Evolutionary conservation across 2,329 filamentous ascomycete species (phyloP), one percentile per base, ranked within the genome.

Genomic region (Clonostachys solani): DNA sequence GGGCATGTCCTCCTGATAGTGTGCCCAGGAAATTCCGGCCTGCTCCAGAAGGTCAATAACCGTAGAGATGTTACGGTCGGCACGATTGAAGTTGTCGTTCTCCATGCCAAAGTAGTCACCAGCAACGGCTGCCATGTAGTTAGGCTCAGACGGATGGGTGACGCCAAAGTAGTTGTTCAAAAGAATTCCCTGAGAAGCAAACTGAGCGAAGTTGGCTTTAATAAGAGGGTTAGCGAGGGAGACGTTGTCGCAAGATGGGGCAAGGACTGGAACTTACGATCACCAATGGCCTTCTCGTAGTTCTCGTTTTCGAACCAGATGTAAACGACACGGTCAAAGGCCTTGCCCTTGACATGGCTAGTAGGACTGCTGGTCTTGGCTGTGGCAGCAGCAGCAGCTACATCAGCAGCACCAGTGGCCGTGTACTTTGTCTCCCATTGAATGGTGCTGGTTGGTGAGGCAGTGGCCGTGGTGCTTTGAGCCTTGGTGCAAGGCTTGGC

Each of bases 281-380:
- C 85, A 15, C 74, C 77, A 36, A 71, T 70, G 3, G 86, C 81
- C 57, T 83, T 78, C 45, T 80, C 75, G 54, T 79, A 91, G 64
- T 84, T 76, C 43, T 83, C 87, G 62, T 92, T 92, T 70, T 92
- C 88, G 43, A 90, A 75, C 83, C 85, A 92, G 63, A 92, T 82
- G 48, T 83, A 78, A 47, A 82, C 81, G 51, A 88, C 79, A 15
- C 87, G 81, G 60, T 90, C 78, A 60, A 92, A 92, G 0, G 76
- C 81, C 60, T 84, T 81, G 51, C 89, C 89, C 60, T 81, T 75
- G 45, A 91, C 81, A 56, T 81, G 61, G 61, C 75, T 83, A 33
- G 76, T 81, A 3, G 83, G 81, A 50, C 79, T 81, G 50, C 68
- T 66, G 2, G 83, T 83, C 59, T 74, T 72, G 12, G 81, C 82